These are phyloP conservation scores for Sclerotinia spermophila DNA, from an alignment of 2,329 filamentous ascomycete species.

Conservation along the genomic window DNA sequence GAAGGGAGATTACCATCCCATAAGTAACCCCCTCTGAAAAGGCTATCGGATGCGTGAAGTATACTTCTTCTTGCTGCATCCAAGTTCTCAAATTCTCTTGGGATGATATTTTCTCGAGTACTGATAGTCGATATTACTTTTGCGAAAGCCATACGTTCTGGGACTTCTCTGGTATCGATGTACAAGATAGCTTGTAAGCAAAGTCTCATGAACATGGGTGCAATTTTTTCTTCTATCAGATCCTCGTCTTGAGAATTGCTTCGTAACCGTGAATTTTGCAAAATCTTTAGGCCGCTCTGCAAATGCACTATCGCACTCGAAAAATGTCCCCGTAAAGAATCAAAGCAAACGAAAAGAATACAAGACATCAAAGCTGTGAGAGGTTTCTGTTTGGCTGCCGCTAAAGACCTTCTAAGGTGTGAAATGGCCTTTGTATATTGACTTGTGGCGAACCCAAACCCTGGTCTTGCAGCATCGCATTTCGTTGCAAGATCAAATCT, in stretches of 20 bases:
- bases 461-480: conserved; percentile 16
- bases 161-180: conserved; percentile 28
- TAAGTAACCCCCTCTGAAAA: conserved; percentile 32
- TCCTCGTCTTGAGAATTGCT: conserved; percentile 19
- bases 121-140: conserved; percentile 23
- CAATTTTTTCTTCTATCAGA: conserved; percentile 29
- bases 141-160: conserved; percentile 26
- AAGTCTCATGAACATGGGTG: conserved; percentile 31
- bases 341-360: conserved; percentile 35
- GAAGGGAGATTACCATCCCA: conserved; percentile 24
- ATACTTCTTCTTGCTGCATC: conserved; percentile 29
- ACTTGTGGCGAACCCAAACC: conserved; percentile 27
- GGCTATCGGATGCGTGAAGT: conserved; percentile 27
- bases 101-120: conserved; percentile 19
- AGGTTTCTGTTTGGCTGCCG: conserved; percentile 27
- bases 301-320: conserved; percentile 34
- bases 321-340: conserved; percentile 33
- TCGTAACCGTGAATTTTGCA: conserved; percentile 24
- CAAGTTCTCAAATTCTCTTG: conserved; percentile 27
- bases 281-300: conserved; percentile 32
- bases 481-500: conserved; percentile 18
- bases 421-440: conserved; percentile 36
- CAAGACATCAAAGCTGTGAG: conserved; percentile 34
- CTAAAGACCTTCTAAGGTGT: conserved; percentile 29
- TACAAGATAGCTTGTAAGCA: conserved; percentile 34